Conservation (phyloP, 2,329 filamentous ascomycete species). For the Pseudopithomyces maydicus region DNA sequence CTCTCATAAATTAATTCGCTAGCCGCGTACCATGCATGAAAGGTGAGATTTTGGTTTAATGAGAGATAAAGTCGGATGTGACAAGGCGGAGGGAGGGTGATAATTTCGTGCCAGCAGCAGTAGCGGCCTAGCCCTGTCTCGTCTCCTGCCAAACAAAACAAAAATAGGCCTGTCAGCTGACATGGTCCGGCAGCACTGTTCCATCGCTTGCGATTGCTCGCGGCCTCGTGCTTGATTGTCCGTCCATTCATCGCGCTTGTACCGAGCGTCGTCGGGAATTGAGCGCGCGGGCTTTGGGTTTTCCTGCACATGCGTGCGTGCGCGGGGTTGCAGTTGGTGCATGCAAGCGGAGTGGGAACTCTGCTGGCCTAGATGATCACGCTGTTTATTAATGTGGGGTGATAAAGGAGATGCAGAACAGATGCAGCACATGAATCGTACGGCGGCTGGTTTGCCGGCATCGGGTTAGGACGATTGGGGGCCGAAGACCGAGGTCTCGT, state of each 20-base stretch:
- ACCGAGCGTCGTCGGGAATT: neutral
- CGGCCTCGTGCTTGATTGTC: neutral
- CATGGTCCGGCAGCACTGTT: neutral
- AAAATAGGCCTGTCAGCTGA: neutral
- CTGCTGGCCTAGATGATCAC: neutral
- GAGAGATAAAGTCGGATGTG: neutral
- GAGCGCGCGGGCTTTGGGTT: neutral
- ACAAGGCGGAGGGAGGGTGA: neutral
- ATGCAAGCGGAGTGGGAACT: neutral
- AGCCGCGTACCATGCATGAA: no score
- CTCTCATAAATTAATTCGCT: no score
- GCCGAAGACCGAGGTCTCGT: neutral
- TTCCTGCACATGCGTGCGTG: neutral
- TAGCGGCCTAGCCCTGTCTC: neutral
- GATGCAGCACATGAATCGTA: slow-evolving; percentile 2
- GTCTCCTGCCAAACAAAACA: neutral
- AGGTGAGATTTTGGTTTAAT: no score
- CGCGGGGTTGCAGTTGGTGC: neutral
- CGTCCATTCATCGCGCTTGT: neutral
- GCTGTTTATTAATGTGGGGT: neutral
- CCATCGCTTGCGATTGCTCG: neutral
- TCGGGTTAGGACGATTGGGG: slow-evolving; percentile 6
- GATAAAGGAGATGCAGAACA: neutral
- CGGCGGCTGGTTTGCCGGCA: slow-evolving; percentile 6
- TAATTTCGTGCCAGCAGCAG: neutral